Evolutionary conservation across 441 rosid genomes (phyloP).

Genomic region (Gossypium trilobum): DNA sequence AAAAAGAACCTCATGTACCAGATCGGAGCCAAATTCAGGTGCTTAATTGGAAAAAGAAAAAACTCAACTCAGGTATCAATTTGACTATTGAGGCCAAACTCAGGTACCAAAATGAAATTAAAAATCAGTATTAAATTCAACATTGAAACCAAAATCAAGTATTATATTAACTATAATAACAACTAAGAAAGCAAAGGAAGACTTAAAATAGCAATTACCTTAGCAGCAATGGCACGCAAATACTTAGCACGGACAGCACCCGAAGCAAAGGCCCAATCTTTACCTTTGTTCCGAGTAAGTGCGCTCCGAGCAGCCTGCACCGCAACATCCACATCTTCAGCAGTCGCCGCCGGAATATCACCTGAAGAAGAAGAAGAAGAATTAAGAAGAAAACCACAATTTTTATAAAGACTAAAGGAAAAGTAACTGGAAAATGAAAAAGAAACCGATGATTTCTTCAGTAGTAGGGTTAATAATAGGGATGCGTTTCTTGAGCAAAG

Average conservation of each 20-base stretch:
- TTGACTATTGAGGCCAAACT: no score
- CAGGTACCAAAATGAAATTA: no score
- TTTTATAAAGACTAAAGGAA: neutral
- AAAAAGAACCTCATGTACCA: no score
- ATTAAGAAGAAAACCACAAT: neutral
- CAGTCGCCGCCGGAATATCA: slow-evolving; percentile 81
- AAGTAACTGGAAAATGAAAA: neutral
- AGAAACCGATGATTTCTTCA: slow-evolving; percentile 60
- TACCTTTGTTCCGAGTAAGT: slow-evolving; percentile 59
- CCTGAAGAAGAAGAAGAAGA: slow-evolving; percentile 32
- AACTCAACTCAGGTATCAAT: no score
- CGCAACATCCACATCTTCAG: slow-evolving; percentile 85
- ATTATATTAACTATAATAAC: neutral
- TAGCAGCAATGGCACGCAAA: slow-evolving; percentile 89
- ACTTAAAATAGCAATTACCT: neutral
- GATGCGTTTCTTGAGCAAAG: slow-evolving; percentile 53
- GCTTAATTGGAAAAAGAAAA: no score
- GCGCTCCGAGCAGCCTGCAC: slow-evolving; percentile 81
- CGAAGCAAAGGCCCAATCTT: slow-evolving; percentile 68
- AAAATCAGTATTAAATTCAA: no score
- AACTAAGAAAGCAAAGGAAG: neutral
- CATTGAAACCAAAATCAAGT: no score
- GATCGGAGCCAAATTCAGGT: no score
- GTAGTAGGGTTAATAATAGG: slow-evolving; percentile 80
- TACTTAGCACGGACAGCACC: slow-evolving; percentile 72